Conservation (phyloP, 371 early-diverging fungal genomes). For the Nematocida major region DNA sequence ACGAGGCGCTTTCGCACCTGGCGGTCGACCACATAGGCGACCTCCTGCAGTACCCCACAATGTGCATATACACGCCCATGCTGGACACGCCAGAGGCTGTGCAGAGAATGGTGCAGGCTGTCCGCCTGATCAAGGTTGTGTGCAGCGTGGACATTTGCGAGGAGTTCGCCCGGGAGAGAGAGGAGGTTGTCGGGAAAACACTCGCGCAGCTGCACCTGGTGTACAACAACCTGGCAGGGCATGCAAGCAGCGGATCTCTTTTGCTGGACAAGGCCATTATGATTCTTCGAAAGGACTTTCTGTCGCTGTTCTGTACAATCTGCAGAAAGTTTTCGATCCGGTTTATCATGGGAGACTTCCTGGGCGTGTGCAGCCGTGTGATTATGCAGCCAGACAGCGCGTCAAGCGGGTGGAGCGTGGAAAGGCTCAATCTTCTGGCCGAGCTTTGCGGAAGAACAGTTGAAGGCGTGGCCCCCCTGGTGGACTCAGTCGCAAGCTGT, state of each 20-base stretch:
- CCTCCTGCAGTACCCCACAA: background rate
- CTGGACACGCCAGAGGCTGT: background rate
- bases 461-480: background rate
- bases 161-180: background rate
- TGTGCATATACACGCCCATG: background rate
- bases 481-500: background rate
- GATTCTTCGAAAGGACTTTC: conserved; percentile 12
- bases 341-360: conserved; percentile 16
- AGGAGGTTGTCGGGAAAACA: background rate
- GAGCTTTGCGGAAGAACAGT: conserved; percentile 29
- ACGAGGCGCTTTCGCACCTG: conserved; percentile 13
- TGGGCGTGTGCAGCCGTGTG: conserved; percentile 8
- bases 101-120: background rate
- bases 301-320: background rate
- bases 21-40: background rate
- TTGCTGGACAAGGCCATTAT: background rate
- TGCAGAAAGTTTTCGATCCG: conserved; percentile 8
- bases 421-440: background rate
- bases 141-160: background rate
- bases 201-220: background rate
- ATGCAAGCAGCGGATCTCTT: background rate
- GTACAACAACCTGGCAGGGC: background rate
- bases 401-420: background rate
- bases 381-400: background rate
- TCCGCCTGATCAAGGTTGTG: conserved; percentile 13